A percentile compares a stretch with the other conserved stretches of the same genome.
Conservation (phyloP, 2,329 filamentous ascomycete genomes). For the Pseudogymnoascus sp. region DNA sequence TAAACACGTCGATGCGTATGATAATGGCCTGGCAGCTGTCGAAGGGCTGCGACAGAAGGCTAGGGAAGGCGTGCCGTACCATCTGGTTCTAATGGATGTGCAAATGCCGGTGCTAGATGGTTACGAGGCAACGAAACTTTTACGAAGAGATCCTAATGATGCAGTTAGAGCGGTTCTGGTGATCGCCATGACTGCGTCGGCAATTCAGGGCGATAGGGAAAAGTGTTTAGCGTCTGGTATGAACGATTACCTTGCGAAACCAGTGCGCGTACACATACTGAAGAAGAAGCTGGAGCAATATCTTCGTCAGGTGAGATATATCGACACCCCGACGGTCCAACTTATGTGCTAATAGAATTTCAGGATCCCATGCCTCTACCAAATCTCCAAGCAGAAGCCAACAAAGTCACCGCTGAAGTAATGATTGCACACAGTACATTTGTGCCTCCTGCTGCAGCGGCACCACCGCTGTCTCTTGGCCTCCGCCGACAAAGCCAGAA, state of each 20-base stretch:
- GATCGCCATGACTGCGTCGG: constrained; percentile 94
- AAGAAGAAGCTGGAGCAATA: constrained; percentile 73
- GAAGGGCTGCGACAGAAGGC: constrained; percentile 72
- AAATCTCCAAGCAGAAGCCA: constrained; percentile 22
- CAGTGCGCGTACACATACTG: constrained; percentile 79
- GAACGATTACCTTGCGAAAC: constrained; percentile 96
- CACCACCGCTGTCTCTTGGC: not conserved
- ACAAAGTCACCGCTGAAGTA: constrained; percentile 18
- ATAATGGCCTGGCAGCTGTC: constrained; percentile 80
- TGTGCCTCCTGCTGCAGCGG: constrained; percentile 9
- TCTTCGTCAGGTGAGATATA: constrained; percentile 31
- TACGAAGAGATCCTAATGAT: constrained; percentile 68
- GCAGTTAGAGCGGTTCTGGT: constrained; percentile 77
- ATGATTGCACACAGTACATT: constrained; percentile 16
- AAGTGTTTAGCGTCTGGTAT: constrained; percentile 94
- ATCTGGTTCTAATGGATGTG: constrained; percentile 90
- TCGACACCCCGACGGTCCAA: not conserved
- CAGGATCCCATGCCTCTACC: constrained; percentile 18
- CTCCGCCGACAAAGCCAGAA: not conserved
- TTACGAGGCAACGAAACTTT: constrained; percentile 79
- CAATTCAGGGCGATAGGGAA: constrained; percentile 88
- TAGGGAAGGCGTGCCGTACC: constrained; percentile 66
- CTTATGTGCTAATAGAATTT: not conserved
- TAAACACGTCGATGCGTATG: constrained; percentile 71
- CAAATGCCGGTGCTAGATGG: constrained; percentile 93